Evolutionary conservation across 2,329 filamentous ascomycete genomes (phyloP).

Genomic region (Fusarium secorum): DNA sequence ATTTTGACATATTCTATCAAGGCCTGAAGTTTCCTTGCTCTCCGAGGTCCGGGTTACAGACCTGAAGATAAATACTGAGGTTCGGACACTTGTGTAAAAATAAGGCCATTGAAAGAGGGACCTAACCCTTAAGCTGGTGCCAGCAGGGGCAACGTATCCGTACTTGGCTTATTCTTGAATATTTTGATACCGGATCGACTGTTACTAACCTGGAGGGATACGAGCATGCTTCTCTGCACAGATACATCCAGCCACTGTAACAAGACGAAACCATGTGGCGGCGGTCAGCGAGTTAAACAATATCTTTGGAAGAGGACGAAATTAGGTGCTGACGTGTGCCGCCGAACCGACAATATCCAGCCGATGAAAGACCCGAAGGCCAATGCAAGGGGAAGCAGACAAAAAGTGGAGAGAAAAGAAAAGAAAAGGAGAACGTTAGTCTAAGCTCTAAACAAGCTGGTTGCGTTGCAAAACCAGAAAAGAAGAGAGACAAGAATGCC

Average conservation of each 20-base stretch:
- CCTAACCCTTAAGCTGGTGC: not conserved
- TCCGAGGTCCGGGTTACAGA: not conserved
- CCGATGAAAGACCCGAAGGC: not conserved
- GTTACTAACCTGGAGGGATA: not conserved
- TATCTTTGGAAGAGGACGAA: conserved; percentile 14
- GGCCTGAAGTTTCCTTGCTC: not conserved
- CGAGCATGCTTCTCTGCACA: conserved; percentile 7
- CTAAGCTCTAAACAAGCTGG: not conserved
- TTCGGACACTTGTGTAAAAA: not conserved
- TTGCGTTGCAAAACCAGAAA: not conserved
- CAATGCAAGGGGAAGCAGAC: conserved; percentile 17
- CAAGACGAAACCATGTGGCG: conserved; percentile 12
- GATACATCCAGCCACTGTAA: not conserved
- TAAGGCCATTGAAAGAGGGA: not conserved
- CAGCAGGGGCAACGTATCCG: not conserved
- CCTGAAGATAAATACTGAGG: not conserved
- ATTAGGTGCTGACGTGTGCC: conserved; percentile 40
- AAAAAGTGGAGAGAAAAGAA: conserved; percentile 17
- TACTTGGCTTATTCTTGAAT: not conserved
- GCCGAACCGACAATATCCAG: conserved; percentile 1
- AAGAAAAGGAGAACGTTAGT: conserved; percentile 6
- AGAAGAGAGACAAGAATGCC: not conserved
- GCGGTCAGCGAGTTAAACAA: not conserved
- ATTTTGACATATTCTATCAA: not conserved
- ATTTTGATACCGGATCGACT: not conserved